Evolutionary conservation across 768 basidiomycete species (phyloP), one percentile per base, ranked within the genome.

Genomic region (Boletus subcaerulescens): DNA sequence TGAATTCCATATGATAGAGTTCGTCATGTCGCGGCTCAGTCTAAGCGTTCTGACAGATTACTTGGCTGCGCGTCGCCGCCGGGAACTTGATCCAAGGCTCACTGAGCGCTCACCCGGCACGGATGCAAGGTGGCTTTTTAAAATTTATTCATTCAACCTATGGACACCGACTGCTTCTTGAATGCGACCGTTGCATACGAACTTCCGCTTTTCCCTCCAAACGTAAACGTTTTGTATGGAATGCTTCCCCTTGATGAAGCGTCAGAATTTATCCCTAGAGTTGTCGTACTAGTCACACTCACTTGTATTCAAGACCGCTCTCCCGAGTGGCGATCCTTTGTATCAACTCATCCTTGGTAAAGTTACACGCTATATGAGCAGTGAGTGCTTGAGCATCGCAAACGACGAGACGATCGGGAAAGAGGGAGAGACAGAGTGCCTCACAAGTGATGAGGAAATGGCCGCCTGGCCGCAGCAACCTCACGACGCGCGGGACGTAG

Each of bases 381-480:
- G 40, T 61, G 13, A 51, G 22, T 46, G 14, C 38, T 11, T n/a
- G 38, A n/a, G n/a, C 38, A 29, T 3, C 31, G 40, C 40, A 40
- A 9, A 26, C 38, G 15, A 29, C 32, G 11, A 9, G 26, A 29
- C 9, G 26, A 9, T 11, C 54, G 11, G 5, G 18, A 29, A 9
- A 29, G 38, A 39, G 17, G 6, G 36, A 38, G 15, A 38, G 13
- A 17, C 10, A 8, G 15, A n/a, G 35, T 29, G 6, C 73, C 85
- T 62, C 62, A 91, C 91, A 92, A 35, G 91, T 92, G 42, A 93
- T 89, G 33, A 93, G 73, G 65, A 92, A 90, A 63, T 75, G 70
- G 8, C 85, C 89, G 1, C 84, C 85, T 7, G 84, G 79, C 63
- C 80, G 84, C 24, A 93, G 74, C 50, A 89, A 65, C 38, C 69